phyloP scores from a whole-genome alignment of 2,329 filamentous ascomycete genomes.

The Diaporthe eres region DNA sequence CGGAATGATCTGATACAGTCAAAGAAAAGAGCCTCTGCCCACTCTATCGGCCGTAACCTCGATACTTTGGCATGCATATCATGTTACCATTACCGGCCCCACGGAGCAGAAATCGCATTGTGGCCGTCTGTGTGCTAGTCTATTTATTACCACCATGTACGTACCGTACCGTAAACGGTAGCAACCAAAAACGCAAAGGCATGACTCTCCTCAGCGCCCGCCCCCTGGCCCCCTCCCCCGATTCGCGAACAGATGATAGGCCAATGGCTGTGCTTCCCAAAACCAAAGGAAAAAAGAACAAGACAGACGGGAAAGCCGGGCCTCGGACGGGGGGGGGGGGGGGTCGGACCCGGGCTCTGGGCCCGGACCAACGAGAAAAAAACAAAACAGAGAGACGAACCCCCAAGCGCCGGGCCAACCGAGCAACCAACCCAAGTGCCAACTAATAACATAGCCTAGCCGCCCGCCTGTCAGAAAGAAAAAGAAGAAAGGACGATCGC shows the following conservation, averaged over 20 bases:
- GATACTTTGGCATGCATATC: not conserved
- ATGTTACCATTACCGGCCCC: conserved; percentile 10
- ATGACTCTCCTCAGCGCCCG: not conserved
- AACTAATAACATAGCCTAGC: not conserved
- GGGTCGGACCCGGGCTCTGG: not conserved
- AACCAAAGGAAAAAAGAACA: not conserved
- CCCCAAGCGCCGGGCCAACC: not conserved
- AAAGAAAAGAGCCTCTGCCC: no score
- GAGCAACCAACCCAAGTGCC: not conserved
- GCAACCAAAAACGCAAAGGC: not conserved
- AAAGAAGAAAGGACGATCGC: not conserved
- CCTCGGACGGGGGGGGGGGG: not conserved
- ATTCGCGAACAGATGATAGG: not conserved
- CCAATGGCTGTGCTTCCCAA: not conserved
- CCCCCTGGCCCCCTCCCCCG: no score
- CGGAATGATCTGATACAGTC: not conserved
- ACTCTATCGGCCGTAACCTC: not conserved
- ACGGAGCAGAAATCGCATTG: not conserved
- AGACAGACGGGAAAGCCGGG: not conserved
- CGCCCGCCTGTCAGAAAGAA: not conserved
- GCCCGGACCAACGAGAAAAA: not conserved
- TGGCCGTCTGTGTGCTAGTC: not conserved
- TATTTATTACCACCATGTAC: no score
- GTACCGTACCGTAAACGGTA: no score
- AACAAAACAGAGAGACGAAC: not conserved